These are phyloP conservation scores for Pseudogymnoascus sp. DNA, from an alignment of 2,329 filamentous ascomycete genomes.

Conservation along the genomic window DNA sequence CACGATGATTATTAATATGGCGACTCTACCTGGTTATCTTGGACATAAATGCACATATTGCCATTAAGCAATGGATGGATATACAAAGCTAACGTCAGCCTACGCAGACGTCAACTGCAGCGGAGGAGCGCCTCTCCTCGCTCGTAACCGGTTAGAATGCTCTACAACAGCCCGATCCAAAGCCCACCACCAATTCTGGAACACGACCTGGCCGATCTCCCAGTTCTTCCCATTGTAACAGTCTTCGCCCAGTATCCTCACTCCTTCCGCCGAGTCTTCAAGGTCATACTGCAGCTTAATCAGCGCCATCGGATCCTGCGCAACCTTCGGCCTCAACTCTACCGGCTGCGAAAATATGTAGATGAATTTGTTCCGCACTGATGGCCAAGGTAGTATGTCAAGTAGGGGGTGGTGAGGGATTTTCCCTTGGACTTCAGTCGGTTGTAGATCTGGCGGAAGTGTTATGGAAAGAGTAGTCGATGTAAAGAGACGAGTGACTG, in stretches of 20 bases:
- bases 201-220: conserved; percentile 15
- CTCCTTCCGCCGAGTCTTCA: conserved; percentile 16
- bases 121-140: conserved; percentile 11
- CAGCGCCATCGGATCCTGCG: conserved; percentile 13
- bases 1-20: background rate
- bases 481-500: conserved; percentile 12
- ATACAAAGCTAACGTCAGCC: background rate
- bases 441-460: conserved; percentile 13
- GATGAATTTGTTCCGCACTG: conserved; percentile 15
- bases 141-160: conserved; percentile 14
- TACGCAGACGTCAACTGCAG: background rate
- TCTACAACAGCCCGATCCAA: conserved; percentile 13
- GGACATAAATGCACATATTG: background rate
- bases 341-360: conserved; percentile 15
- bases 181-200: conserved; percentile 17
- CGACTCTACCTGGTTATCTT: background rate
- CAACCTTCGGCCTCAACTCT: conserved; percentile 11
- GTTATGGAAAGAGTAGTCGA: conserved; percentile 8
- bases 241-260: conserved; percentile 11
- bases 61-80: background rate
- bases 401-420: conserved; percentile 14
- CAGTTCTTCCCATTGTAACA: conserved; percentile 13
- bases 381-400: conserved; percentile 16
- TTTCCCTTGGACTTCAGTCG: conserved; percentile 13
- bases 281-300: conserved; percentile 13